Conservation (phyloP, 148 eudicot species). For the Rhododendron griersonianum region DNA sequence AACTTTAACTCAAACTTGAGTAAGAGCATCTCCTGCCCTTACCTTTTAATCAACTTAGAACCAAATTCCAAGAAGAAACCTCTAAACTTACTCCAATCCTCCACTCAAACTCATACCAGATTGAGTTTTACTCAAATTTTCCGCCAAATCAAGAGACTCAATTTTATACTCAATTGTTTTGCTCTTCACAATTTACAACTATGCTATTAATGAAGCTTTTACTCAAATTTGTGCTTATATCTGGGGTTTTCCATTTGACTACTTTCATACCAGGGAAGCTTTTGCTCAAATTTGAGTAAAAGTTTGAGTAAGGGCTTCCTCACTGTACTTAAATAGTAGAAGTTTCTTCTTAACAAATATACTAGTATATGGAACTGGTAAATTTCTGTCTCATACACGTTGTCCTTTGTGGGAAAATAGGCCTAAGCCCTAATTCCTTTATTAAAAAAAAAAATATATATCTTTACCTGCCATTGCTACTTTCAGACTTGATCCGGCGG, state of each 20-base stretch:
- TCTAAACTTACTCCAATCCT: background rate
- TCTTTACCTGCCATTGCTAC: conserved; percentile 53
- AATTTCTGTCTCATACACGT: background rate
- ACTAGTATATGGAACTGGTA: background rate
- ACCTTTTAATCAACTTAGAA: background rate
- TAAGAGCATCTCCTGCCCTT: background rate
- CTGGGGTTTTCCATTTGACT: background rate
- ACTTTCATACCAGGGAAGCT: background rate
- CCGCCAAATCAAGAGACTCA: background rate
- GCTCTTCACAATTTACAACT: background rate
- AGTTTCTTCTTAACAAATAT: background rate
- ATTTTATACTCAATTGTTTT: background rate
- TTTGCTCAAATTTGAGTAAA: background rate
- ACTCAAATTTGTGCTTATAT: background rate
- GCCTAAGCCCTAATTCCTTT: background rate
- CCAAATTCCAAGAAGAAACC: background rate
- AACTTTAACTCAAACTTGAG: too few relatives aligned
- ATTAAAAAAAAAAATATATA: background rate
- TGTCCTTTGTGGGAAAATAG: background rate
- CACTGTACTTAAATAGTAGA: background rate
- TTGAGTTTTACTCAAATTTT: background rate
- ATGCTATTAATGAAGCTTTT: background rate
- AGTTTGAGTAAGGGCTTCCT: too few relatives aligned
- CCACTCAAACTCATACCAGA: background rate
- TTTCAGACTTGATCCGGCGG: conserved; percentile 53